Conservation (phyloP, 768 basidiomycete genomes). For the Podaxis pistillaris region DNA sequence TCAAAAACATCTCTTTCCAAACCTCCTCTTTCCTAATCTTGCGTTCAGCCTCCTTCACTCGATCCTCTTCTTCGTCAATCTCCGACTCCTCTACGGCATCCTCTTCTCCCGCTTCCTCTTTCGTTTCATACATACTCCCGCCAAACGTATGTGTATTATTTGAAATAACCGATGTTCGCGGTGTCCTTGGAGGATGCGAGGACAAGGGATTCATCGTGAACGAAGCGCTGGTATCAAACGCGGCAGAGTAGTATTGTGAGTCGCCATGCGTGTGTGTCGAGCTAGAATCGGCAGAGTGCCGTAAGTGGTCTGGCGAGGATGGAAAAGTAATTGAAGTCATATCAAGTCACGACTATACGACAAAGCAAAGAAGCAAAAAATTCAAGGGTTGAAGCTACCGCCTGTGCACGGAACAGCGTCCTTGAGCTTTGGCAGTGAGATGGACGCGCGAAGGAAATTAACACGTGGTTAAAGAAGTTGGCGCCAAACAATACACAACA, state of each 20-base stretch:
- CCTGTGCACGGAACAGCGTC: not conserved
- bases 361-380: not conserved
- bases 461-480: not conserved
- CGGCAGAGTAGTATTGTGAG: slow-evolving; percentile 51
- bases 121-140: slow-evolving; percentile 43
- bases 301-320: not conserved
- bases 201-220: slow-evolving; percentile 86
- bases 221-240: slow-evolving; percentile 56
- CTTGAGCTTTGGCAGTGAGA: too few relatives aligned
- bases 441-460: not conserved
- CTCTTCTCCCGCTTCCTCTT: slow-evolving; percentile 36
- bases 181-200: slow-evolving; percentile 76
- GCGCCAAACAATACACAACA: slow-evolving; percentile 12
- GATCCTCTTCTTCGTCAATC: slow-evolving; percentile 49
- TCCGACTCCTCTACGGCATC: slow-evolving; percentile 42
- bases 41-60: slow-evolving; percentile 40
- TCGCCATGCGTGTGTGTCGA: slow-evolving; percentile 42
- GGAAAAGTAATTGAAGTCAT: slow-evolving; percentile 77
- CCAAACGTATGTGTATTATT: slow-evolving; percentile 37
- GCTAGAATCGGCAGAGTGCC: slow-evolving; percentile 28
- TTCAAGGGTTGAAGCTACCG: not conserved
- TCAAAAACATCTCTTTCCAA: slow-evolving; percentile 77
- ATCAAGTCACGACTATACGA: not conserved
- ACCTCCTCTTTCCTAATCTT: slow-evolving; percentile 63
- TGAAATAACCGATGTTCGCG: slow-evolving; percentile 51